Base-by-base conservation (phyloP, 106 monocot species). In the Allium fistulosum region DNA sequence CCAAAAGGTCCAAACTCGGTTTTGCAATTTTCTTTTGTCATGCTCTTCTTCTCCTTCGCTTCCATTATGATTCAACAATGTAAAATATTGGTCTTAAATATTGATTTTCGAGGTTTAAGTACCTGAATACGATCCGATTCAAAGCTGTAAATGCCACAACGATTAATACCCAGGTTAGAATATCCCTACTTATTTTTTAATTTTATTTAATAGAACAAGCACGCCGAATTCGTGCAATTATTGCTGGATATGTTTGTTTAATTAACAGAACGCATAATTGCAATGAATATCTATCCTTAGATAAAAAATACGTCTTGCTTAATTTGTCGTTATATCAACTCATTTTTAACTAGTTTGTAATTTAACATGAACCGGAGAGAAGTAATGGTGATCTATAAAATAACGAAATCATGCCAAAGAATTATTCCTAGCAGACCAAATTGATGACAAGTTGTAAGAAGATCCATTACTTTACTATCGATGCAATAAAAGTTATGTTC, bases 91-190 rank as follows among this genome's bases (percentile, higher is more conserved):
- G 57, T 46, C 59, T 59, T 22, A 8, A 53, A 27, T 46, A 5
- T 45, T 27, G 45, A 11, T 50, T 72, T 63, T 55, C 63, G 72
- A 10, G 72, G 18, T 53, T 28, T 48, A 10, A 14, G 12, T 8
- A 49, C 9, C 18, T 11, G 60, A 17, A 49, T 46, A 60, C 49
- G 71, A 4, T 61, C 46, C 14, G 37, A 27, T 65, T 17, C 4
- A 50, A 57, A 55, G 53, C 18, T 73, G 57, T 47, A 45, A 17
- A 48, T 26, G 64, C 64, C 48, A 14, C 65, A 48, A 51, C 22
- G 48, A 57, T 51, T 46, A 13, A 63, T 73, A 18, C 46, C 73
- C 17, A 73, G 73, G 73, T 73, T 73, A 16, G 47, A 22, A 57
- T 63, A 37, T 37, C 37, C 65, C 65, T 56, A 55, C 55, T 46